These are phyloP conservation scores for Cladosporium austrohemisphaericum DNA, from an alignment of 2,329 filamentous ascomycete genomes.

Conservation along the genomic window DNA sequence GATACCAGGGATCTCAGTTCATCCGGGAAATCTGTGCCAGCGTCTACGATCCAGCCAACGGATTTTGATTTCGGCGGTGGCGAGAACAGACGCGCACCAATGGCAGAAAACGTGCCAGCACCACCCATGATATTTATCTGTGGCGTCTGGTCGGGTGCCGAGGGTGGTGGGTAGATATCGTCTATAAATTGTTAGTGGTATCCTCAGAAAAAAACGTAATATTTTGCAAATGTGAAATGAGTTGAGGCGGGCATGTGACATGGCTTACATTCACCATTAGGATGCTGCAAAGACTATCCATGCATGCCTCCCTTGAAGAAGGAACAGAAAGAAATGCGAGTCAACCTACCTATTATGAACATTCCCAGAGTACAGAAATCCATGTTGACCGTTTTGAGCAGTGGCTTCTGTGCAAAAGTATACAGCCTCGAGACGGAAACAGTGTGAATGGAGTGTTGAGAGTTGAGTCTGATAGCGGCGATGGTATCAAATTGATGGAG, in stretches of 20 bases:
- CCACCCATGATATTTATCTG: conserved; percentile 80
- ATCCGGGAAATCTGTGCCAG: conserved; percentile 79
- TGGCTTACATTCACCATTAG: too few species aligned
- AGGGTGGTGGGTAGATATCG: conserved; percentile 80
- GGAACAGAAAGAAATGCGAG: too few species aligned
- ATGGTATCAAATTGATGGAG: too few species aligned
- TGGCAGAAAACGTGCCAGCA: conserved; percentile 77
- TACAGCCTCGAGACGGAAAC: too few species aligned
- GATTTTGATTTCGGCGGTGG: conserved; percentile 64
- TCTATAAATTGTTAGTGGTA: conserved; percentile 51
- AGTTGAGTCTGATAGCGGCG: too few species aligned
- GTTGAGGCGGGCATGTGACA: too few species aligned
- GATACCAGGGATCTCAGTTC: conserved; percentile 61
- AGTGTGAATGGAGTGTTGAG: not conserved
- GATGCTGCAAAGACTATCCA: too few species aligned
- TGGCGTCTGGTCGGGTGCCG: conserved; percentile 51
- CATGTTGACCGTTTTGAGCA: conserved; percentile 27
- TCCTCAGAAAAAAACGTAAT: not conserved
- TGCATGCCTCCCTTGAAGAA: too few species aligned
- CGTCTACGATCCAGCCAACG: conserved; percentile 88
- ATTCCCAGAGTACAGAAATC: conserved; percentile 61
- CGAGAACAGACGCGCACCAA: conserved; percentile 86
- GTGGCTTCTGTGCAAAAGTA: too few species aligned
- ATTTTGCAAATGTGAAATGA: not conserved
- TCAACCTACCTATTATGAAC: conserved; percentile 60